A percentile compares a stretch with the other conserved stretches of the same genome.
Conservation (phyloP, 768 basidiomycete genomes). For the Boletus edulis region DNA sequence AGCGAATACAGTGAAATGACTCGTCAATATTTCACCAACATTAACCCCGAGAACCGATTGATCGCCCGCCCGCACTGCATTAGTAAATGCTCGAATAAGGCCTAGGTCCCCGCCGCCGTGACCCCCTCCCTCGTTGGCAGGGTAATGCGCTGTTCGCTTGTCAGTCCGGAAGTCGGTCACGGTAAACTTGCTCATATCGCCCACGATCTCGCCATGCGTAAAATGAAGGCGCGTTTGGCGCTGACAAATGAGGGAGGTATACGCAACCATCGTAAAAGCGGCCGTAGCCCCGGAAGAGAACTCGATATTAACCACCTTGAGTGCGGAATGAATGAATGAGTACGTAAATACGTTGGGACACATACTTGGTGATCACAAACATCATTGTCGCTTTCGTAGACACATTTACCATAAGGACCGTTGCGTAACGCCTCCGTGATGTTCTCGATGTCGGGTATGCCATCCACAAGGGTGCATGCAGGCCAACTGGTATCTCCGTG, state of each 20-base stretch:
- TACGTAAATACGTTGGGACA: background rate
- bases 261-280: constrained; percentile 89
- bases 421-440: constrained; percentile 66
- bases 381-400: constrained; percentile 82
- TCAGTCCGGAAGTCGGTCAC: constrained; percentile 73
- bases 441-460: constrained; percentile 84
- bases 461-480: constrained; percentile 66
- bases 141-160: constrained; percentile 42
- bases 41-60: constrained; percentile 68
- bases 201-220: constrained; percentile 84
- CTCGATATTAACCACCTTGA: constrained; percentile 79
- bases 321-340: background rate
- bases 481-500: constrained; percentile 58
- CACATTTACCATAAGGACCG: constrained; percentile 78
- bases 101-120: constrained; percentile 86
- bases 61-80: constrained; percentile 64
- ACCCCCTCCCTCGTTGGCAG: constrained; percentile 59
- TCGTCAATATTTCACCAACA: constrained; percentile 66
- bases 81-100: constrained; percentile 70
- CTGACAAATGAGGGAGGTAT: constrained; percentile 73
- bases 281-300: constrained; percentile 79
- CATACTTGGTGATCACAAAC: constrained; percentile 82
- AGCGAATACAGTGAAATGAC: constrained; percentile 85
- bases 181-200: constrained; percentile 75
- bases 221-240: constrained; percentile 87